Percentiles rank a stretch among this genome's conserved stretches.
Conservation (phyloP, 352 stramenopile genomes). For the Globisporangium radiosum region DNA sequence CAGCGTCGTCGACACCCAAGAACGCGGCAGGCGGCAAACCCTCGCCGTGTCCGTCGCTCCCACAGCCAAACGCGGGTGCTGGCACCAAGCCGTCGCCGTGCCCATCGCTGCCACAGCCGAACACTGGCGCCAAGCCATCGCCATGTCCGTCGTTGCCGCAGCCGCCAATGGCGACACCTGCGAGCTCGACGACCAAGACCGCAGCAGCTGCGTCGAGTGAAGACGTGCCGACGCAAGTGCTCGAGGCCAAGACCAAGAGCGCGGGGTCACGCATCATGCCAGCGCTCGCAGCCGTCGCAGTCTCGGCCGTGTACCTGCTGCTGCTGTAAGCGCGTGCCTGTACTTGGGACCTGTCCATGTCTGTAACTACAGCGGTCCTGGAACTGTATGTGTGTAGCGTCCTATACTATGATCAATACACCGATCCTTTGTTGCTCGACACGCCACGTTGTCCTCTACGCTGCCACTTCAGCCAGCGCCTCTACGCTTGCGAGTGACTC, state of each 20-base stretch:
- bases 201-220: slow-evolving; percentile 6
- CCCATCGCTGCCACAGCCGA: slow-evolving; percentile 18
- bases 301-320: slow-evolving; percentile 38
- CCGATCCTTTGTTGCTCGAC: neutral
- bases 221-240: slow-evolving; percentile 12
- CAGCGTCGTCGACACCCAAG: slow-evolving; percentile 1
- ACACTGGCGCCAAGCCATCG: slow-evolving; percentile 12
- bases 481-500: no score
- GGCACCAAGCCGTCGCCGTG: slow-evolving; percentile 12
- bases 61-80: slow-evolving; percentile 1
- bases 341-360: neutral
- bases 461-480: no score
- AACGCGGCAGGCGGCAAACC: neutral
- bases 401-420: slow-evolving; percentile 4
- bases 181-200: slow-evolving; percentile 11
- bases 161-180: slow-evolving; percentile 13
- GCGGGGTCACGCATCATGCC: slow-evolving; percentile 18
- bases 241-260: slow-evolving; percentile 36
- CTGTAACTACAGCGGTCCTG: neutral
- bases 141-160: slow-evolving; percentile 27
- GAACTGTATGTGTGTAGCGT: neutral
- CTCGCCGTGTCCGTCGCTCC: slow-evolving; percentile 1
- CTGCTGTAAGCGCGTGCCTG: slow-evolving; percentile 24
- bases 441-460: no score
- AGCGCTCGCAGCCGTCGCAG: slow-evolving; percentile 22